Base-by-base conservation (phyloP, 176 grass and related monocot species). In the Elaeis guineensis region DNA sequence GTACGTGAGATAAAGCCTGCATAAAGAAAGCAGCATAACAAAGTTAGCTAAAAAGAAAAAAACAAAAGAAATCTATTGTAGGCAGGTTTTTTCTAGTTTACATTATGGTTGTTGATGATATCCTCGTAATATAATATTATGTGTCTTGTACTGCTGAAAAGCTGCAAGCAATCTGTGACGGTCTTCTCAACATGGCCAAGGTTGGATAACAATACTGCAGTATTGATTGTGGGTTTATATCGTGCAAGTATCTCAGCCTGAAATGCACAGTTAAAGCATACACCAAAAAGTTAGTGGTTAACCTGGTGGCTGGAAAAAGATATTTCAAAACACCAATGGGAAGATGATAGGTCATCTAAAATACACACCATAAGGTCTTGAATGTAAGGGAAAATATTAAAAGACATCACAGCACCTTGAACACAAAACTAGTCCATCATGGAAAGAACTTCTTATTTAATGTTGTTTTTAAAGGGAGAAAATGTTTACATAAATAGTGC, bases 121-220 rank as follows among this genome's bases (percentile, higher is more conserved):
- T 96, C 87, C 78, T 96, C 92, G 17, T 96, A 96, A 52, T 88
- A 90, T 51, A 96, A 65, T 59, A 87, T 19, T 77, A 80, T 87
- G 72, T 78, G 87, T 0, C 87, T 75, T 3, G 65, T 75, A 26
- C 66, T 85, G 56, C 72, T 79, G 74, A 88, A 88, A 62, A 72
- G 51, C 57, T 78, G 72, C 69, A 91, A 78, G 52, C 80, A 82
- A 56, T 96, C 78, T 67, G 71, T 67, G 26, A 96, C 78, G 64
- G 67, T 62, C 59, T 75, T 90, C 66, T 96, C 87, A 1, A 66
- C 66, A 49, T 70, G 71, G 64, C 75, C 71, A 24, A 91, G 79
- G 17, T 85, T 78, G 63, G 75, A 26, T 19, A 87, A 59, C 70
- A 96, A 75, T 74, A 79, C 67, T 1, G 75, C 75, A 16, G 65